Conservation (phyloP, 164 flowering plant genomes). For the Sedum album region DNA sequence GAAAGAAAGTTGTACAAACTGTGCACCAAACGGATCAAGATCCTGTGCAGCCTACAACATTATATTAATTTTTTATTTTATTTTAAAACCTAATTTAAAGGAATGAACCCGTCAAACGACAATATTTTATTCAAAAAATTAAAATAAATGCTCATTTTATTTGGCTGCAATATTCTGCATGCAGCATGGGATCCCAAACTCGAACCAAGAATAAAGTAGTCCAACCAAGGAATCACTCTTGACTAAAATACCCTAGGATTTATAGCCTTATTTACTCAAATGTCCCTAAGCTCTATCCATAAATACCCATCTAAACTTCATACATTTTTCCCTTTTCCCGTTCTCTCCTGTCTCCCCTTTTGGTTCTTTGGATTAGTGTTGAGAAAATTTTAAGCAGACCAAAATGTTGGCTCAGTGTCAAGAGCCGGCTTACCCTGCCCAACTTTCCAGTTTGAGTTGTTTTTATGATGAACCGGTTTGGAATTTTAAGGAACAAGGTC, state of each 20-base stretch:
- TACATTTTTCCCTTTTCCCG: background rate
- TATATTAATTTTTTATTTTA: too few species aligned
- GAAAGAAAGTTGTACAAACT: background rate
- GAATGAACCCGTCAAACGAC: too few species aligned
- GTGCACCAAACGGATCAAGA: background rate
- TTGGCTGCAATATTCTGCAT: too few species aligned
- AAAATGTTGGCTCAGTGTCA: background rate
- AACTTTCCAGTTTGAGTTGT: background rate
- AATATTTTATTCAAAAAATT: too few species aligned
- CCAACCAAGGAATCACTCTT: background rate
- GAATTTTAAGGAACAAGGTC: background rate
- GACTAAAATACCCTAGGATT: background rate
- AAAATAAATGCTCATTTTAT: too few species aligned
- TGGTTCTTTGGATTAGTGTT: conserved; percentile 2
- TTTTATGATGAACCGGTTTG: background rate
- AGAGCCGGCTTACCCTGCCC: conserved; percentile 1
- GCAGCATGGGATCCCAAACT: too few species aligned
- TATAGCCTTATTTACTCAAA: background rate
- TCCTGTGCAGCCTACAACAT: too few species aligned
- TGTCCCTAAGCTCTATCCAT: background rate
- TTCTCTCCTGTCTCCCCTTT: background rate
- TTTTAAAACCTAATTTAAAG: too few species aligned
- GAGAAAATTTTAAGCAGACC: background rate
- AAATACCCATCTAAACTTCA: conserved; percentile 2
- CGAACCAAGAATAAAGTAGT: background rate